Evolutionary conservation across 768 basidiomycete genomes (phyloP), one percentile per base, ranked within the genome.

Genomic region (Amanita pallidorosea): DNA sequence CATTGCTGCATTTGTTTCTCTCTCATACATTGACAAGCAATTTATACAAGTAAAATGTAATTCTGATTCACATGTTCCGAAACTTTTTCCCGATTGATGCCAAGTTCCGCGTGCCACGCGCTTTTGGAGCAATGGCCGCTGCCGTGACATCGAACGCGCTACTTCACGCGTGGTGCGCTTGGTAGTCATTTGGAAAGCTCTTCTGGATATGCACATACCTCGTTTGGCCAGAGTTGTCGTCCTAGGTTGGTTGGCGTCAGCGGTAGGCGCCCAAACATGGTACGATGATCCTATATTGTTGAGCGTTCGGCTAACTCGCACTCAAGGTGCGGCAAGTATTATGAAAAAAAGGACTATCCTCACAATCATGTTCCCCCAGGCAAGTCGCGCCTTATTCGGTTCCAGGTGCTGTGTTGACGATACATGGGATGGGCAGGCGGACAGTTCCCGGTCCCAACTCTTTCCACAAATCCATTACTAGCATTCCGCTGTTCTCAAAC

Each of bases 401-500:
- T 22, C 15, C 12, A 6, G 27, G n/a, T 51, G 18, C 42, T 23
- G 18, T 45, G 12, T 47, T 27, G 22, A 49, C 52, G 7, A 13
- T 25, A 23, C 15, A 9, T 17, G 45, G 22, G 13, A 22, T 17
- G n/a, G 5, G 35, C 23, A 69, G 67, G 66, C 33, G 76, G 78
- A 27, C 67, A 70, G 55, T 79, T 79, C 53, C 70, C 67, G 2
- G 48, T 65, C 3, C 70, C 74, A 5, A 59, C 59, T 7, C 55
- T 58, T 1, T 72, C 70, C 2, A 54, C 65, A 0, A 60, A 58
- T 1, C 65, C 79, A n/a, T 69, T 79, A 36, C 70, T 82, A 22
- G 75, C 79, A 7, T 62, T 83, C 35, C 76, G 77, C 8, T 83
- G 81, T 53, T 70, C 72, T 7, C 79, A 78, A 25, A 75, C 77